These are phyloP conservation scores for Neurospora sp. DNA, from an alignment of 495 filamentous ascomycete genomes.

Conservation along the genomic window DNA sequence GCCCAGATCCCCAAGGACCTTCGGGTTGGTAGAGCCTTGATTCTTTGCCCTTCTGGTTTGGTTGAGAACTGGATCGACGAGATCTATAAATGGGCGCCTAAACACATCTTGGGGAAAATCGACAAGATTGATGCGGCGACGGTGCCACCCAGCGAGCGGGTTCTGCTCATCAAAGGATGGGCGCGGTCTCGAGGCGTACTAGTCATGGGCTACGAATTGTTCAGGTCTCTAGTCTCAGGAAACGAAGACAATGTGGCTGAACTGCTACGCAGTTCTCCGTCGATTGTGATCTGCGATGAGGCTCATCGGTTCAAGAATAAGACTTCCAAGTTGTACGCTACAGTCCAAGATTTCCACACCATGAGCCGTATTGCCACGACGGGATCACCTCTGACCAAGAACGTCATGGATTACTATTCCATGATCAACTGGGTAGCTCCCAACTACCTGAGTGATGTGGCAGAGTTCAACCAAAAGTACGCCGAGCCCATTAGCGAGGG, in stretches of 20 bases:
- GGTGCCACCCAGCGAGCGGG: constrained; percentile 24
- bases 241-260: constrained; percentile 21
- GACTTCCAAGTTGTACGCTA: constrained; percentile 36
- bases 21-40: constrained; percentile 50
- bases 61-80: constrained; percentile 81
- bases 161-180: constrained; percentile 46
- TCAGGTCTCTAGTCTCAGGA: constrained; percentile 27
- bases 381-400: constrained; percentile 77
- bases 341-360: constrained; percentile 49
- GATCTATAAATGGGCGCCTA: constrained; percentile 55
- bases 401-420: constrained; percentile 67
- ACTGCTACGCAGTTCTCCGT: constrained; percentile 49
- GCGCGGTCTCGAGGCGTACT: constrained; percentile 56
- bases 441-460: constrained; percentile 54
- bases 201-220: constrained; percentile 61
- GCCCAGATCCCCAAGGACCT: constrained; percentile 58
- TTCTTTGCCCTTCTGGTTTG: constrained; percentile 67
- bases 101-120: constrained; percentile 39
- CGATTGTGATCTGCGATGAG: constrained; percentile 79
- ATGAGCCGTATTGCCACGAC: constrained; percentile 75
- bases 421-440: constrained; percentile 87
- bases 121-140: constrained; percentile 34
- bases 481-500: constrained; percentile 64
- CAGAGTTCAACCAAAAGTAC: constrained; percentile 59
- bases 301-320: constrained; percentile 71